These are phyloP conservation scores for Mycena pura DNA, from an alignment of 768 basidiomycete species.

Conservation along the genomic window DNA sequence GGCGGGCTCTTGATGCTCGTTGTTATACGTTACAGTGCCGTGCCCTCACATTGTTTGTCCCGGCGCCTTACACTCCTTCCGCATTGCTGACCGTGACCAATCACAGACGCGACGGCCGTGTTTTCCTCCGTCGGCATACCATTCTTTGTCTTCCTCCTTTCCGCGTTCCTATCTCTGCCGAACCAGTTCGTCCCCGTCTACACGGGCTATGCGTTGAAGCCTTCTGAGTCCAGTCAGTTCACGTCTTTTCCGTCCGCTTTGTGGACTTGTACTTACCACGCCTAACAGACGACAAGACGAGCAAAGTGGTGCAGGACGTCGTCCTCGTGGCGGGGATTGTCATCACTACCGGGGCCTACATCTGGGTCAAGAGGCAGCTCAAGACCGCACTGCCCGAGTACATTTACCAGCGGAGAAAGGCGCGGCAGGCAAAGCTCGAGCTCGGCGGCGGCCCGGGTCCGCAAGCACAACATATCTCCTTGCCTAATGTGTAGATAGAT, in stretches of 20 bases:
- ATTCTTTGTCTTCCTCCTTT: conserved; percentile 40
- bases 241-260: not conserved
- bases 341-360: not conserved
- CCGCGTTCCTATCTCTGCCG: conserved; percentile 41
- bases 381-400: not conserved
- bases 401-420: conserved; percentile 2
- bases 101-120: conserved; percentile 34
- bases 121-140: conserved; percentile 41
- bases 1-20: conserved; percentile 69
- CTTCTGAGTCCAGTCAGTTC: not conserved
- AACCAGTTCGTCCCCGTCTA: conserved; percentile 48
- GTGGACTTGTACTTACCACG: not conserved
- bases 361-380: not conserved
- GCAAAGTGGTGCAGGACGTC: not conserved
- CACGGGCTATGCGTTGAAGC: conserved; percentile 23
- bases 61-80: not conserved
- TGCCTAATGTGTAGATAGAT: not conserved
- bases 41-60: conserved; percentile 24
- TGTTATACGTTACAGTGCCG: conserved; percentile 56
- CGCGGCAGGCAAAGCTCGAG: not conserved
- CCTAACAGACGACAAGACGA: not conserved
- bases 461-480: not conserved
- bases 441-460: no score
- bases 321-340: not conserved
- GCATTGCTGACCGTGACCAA: not conserved